Conservation (phyloP, 768 basidiomycete species). For the Exidia glandulosa region DNA sequence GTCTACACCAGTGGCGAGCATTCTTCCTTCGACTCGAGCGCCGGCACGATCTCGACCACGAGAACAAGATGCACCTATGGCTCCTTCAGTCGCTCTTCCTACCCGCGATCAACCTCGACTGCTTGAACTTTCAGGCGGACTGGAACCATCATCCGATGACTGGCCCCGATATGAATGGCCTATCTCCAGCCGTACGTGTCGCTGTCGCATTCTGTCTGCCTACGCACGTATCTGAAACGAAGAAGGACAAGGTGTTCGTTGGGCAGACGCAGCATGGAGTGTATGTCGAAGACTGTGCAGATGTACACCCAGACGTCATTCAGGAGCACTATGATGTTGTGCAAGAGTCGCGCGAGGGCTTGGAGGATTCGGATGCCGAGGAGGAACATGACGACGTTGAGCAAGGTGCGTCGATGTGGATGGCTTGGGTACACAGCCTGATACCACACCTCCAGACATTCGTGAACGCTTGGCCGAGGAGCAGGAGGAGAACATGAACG, state of each 20-base stretch:
- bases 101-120: conserved; percentile 9
- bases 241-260: conserved; percentile 7
- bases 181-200: conserved; percentile 10
- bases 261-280: conserved; percentile 2
- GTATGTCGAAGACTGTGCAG: conserved; percentile 7
- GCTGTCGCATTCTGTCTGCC: neutral
- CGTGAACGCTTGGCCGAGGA: too few relatives aligned
- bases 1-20: conserved; percentile 8
- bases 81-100: conserved; percentile 11
- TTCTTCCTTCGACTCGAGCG: conserved; percentile 9
- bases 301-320: conserved; percentile 4
- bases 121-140: conserved; percentile 5
- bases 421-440: too few relatives aligned
- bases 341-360: too few relatives aligned
- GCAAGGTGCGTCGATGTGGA: too few relatives aligned
- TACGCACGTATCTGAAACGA: neutral
- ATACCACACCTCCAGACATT: too few relatives aligned
- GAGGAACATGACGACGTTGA: too few relatives aligned
- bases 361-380: too few relatives aligned
- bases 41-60: conserved; percentile 3
- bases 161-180: conserved; percentile 13
- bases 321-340: conserved; percentile 2
- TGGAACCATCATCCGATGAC: conserved; percentile 14
- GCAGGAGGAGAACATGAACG: too few relatives aligned
- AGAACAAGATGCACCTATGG: conserved; percentile 9